Evolutionary conservation across 2,329 filamentous ascomycete species (phyloP), one percentile per base, ranked within the genome.

Genomic region (Monosporascus sp.): DNA sequence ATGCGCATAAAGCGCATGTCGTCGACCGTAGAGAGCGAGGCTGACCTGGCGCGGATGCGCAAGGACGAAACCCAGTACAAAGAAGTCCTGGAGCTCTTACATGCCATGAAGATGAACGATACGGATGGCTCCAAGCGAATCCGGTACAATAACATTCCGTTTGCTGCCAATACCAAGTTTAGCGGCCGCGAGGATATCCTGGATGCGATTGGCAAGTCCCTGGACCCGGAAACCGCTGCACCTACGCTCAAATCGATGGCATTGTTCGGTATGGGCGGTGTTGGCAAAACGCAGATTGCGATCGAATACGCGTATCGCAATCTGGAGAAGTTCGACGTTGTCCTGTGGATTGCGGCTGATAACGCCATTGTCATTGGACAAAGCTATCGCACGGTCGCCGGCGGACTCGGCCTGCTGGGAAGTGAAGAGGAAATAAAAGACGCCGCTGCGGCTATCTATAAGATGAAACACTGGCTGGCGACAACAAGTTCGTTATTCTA

Each of bases 241-340:
- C 40, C 47, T 36, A 51, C 46, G 5, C 45, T 45, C 19, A 64
- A 62, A 50, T 66, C 66, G 1, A 56, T 68, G 11, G 65, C 65
- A 3, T 56, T 70, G 27, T 60, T 66, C 49, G 67, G 66, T 1
- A 60, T 69, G 48, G 63, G 64, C 16, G 67, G 67, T 4, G 62
- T 67, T 20, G 63, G 67, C 3, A 70, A 70, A 52, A 66, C 67
- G 3, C 61, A 66, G 52, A 51, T 69, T 40, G 64, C 66, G 8
- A 52, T 64, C 8, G 56, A 66, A 40, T 69, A 64, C 48, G 64
- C 61, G 16, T 60, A 64, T 48, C 52, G 49, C 19, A 60, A 54
- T 46, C 27, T 50, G 37, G 51, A 61, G 17, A 53, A 48, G 19
- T 68, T 52, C 50, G 58, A 66, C 24, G 56, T 56, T 16, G 59